phyloP scores from a whole-genome alignment of 768 basidiomycete genomes.

The Lenzites betulinus region DNA sequence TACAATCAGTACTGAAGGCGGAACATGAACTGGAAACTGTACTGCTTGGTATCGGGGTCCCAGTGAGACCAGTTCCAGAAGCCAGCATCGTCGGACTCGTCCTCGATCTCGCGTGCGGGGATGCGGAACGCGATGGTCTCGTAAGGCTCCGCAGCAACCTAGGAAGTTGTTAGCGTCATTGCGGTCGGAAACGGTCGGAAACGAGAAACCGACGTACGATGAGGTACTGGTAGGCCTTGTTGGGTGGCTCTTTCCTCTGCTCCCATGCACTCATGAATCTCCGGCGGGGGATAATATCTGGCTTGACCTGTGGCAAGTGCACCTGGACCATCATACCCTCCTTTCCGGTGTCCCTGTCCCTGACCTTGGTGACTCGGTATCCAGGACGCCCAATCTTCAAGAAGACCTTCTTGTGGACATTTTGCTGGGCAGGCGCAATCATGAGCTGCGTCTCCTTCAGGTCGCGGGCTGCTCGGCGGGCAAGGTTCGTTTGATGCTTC shows the following conservation, averaged over 20 bases:
- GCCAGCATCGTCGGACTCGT: conserved; percentile 86
- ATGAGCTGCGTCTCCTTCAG: conserved; percentile 91
- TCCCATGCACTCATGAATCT: conserved; percentile 99
- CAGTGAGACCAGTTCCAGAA: conserved; percentile 99
- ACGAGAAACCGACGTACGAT: conserved; percentile 62
- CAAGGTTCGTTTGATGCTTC: conserved; percentile 98
- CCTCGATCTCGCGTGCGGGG: conserved; percentile 95
- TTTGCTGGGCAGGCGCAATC: conserved; percentile 80
- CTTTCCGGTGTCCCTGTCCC: conserved; percentile 86
- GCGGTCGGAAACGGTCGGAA: not conserved
- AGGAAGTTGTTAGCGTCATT: conserved; percentile 32
- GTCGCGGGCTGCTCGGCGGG: conserved; percentile 95
- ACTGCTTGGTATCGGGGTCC: conserved; percentile 99
- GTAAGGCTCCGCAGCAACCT: conserved; percentile 99
- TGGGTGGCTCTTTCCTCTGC: conserved; percentile 92
- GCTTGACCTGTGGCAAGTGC: conserved; percentile 91
- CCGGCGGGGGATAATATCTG: conserved; percentile 78
- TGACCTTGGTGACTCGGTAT: conserved; percentile 95
- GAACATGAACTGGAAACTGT: conserved; percentile 98
- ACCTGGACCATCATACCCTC: conserved; percentile 99
- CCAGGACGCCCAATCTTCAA: conserved; percentile 97
- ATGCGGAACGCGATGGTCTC: conserved; percentile 99
- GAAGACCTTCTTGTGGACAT: conserved; percentile 89
- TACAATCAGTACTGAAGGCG: conserved; percentile 46
- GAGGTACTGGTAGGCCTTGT: conserved; percentile 96